Evolutionary conservation across 139 green algal species (phyloP), one percentile per base, ranked within the genome.

Genomic region (Cymbomonas tetramitiformis): DNA sequence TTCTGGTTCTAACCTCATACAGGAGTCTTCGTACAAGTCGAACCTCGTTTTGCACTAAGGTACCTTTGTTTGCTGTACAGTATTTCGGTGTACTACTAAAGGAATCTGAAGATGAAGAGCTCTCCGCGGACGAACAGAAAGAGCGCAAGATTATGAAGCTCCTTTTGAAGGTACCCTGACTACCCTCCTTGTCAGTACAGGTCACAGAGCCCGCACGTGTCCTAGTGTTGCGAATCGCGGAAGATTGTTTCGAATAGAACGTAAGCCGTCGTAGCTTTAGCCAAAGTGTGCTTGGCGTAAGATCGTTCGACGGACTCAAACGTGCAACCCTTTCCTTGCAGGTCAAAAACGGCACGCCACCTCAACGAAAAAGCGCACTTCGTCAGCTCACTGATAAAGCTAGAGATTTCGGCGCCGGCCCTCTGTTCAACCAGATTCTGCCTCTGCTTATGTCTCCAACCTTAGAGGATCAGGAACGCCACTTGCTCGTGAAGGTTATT

Each of bases 91-190:
- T 86, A 61, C 74, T 98, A 61, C 73, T 70, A 21, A 63, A 84
- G 55, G 76, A 93, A 41, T 79, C 90, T 31, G 86, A 95, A 34
- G 90, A 94, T 51, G 78, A 84, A 26, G 81, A 87, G 73, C 68
- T 97, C 76, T 80, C 51, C 25, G 65, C 82, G 4, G 86, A 95
- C 73, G 90, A 98, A 68, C 74, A 74, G 47, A 95, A 94, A 62
- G 88, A 97, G 75, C 82, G 89, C 51, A 93, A 92, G 68, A 97
- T 98, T 76, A 94, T 98, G 82, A 95, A 94, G 72, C 70, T 98
- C 66, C 81, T 98, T 71, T 79, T 96, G 46, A 98, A 98, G 78
- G n/a, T n/a, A n/a, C n/a, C n/a, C n/a, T n/a, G n/a, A n/a, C 76
- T 81, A 23, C 3, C n/a, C n/a, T n/a, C n/a, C n/a, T n/a, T n/a